phyloP scores from a whole-genome alignment of 2,329 filamentous ascomycete genomes.

The Fusarium luffae region DNA sequence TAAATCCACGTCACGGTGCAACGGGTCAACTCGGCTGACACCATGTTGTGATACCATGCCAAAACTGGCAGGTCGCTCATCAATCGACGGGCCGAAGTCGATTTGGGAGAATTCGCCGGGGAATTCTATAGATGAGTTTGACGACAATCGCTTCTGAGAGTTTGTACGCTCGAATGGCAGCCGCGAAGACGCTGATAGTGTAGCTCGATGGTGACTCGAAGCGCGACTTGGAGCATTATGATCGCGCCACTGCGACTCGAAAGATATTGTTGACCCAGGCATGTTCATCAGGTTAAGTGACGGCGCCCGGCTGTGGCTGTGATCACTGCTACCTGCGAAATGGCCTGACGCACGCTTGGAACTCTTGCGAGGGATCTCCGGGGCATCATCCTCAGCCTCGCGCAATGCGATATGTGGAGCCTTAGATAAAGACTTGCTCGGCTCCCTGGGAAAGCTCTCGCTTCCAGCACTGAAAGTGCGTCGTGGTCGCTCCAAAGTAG shows the following conservation, averaged over 20 bases:
- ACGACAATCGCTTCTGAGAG: slow-evolving; percentile 64
- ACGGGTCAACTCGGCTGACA: slow-evolving; percentile 65
- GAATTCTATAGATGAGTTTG: slow-evolving; percentile 61
- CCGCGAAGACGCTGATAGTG: slow-evolving; percentile 42
- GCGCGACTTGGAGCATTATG: slow-evolving; percentile 35
- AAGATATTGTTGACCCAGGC: slow-evolving; percentile 40
- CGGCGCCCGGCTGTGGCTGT: slow-evolving; percentile 47
- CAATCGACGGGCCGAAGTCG: slow-evolving; percentile 52
- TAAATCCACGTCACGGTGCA: slow-evolving; percentile 57
- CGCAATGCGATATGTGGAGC: slow-evolving; percentile 32
- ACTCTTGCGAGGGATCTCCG: slow-evolving; percentile 76
- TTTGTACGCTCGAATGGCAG: slow-evolving; percentile 69
- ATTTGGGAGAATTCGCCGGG: slow-evolving; percentile 59
- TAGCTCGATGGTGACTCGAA: slow-evolving; percentile 42
- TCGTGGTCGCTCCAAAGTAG: slow-evolving; percentile 47
- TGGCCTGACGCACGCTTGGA: slow-evolving; percentile 69
- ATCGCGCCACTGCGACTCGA: slow-evolving; percentile 36
- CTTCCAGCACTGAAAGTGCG: slow-evolving; percentile 54
- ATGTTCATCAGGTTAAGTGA: slow-evolving; percentile 51
- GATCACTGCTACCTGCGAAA: slow-evolving; percentile 39
- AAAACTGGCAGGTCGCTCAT: slow-evolving; percentile 64
- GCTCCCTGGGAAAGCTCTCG: slow-evolving; percentile 49
- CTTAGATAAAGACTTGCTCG: slow-evolving; percentile 39
- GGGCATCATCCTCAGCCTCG: slow-evolving; percentile 53
- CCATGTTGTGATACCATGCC: slow-evolving; percentile 69